A percentile compares a stretch with the other conserved stretches of the same genome.
These are phyloP conservation scores for Quercus robur DNA, from an alignment of 306 rosid species.

Conservation along the genomic window DNA sequence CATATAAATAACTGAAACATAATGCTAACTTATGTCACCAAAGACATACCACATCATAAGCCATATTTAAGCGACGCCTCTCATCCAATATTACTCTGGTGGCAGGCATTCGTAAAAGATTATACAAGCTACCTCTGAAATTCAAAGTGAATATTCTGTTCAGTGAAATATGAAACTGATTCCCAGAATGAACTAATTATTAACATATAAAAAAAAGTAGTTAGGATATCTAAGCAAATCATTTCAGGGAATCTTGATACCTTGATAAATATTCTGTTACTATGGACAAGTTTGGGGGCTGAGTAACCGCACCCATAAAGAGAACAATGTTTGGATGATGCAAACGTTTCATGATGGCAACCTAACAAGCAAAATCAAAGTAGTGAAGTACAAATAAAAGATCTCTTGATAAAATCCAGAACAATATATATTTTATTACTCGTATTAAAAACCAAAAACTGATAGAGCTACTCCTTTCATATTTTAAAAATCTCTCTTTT, in stretches of 20 bases:
- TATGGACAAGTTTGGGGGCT: slow-evolving; percentile 86
- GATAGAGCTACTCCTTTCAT: background rate
- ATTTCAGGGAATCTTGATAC: slow-evolving; percentile 35
- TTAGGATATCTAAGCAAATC: background rate
- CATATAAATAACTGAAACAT: background rate
- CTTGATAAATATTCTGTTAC: slow-evolving; percentile 96
- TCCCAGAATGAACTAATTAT: background rate
- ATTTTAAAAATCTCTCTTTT: background rate
- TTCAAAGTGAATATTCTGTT: slow-evolving; percentile 27
- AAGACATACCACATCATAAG: slow-evolving; percentile 78
- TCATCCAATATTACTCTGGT: slow-evolving; percentile 62
- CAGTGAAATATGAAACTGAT: slow-evolving; percentile 9
- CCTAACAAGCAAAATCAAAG: slow-evolving; percentile 49
- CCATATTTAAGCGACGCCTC: slow-evolving; percentile 77
- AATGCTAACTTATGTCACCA: slow-evolving; percentile 6
- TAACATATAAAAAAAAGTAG: background rate
- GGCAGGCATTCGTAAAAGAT: slow-evolving; percentile 62
- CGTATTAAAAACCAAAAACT: slow-evolving; percentile 2
- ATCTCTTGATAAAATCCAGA: background rate
- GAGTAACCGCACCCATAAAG: slow-evolving; percentile 92
- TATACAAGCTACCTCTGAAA: slow-evolving; percentile 92
- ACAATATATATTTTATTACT: background rate
- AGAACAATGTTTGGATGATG: slow-evolving; percentile 96
- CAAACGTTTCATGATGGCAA: slow-evolving; percentile 80
- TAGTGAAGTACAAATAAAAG: slow-evolving; percentile 21